Evolutionary conservation across 2,329 filamentous ascomycete species (phyloP).

Genomic region (Talaromyces atroroseus): DNA sequence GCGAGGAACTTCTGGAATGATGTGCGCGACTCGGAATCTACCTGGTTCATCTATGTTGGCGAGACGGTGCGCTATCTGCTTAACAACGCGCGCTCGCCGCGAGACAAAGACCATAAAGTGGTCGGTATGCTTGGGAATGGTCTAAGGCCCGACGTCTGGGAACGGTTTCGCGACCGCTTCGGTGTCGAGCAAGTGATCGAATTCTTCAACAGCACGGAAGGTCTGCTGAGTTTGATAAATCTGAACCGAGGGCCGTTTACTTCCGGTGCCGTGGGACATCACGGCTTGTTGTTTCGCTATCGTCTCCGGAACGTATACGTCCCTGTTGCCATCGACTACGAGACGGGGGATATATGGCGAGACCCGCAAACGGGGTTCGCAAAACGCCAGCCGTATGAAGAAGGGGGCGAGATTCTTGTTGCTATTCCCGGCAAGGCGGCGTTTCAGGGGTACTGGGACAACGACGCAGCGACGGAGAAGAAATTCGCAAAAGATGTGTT

Average conservation of each 20-base stretch:
- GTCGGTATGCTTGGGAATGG: slow-evolving; percentile 47
- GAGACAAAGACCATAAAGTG: slow-evolving; percentile 42
- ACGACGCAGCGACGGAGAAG: slow-evolving; percentile 60
- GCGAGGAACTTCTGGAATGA: slow-evolving; percentile 67
- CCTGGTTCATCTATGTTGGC: slow-evolving; percentile 71
- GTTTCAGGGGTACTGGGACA: slow-evolving; percentile 67
- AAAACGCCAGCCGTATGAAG: slow-evolving; percentile 55
- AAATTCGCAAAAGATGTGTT: slow-evolving; percentile 63
- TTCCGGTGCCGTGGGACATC: slow-evolving; percentile 62
- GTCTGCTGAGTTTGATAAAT: slow-evolving; percentile 60
- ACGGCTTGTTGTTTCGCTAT: slow-evolving; percentile 57
- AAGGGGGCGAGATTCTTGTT: slow-evolving; percentile 73
- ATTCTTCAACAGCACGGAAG: slow-evolving; percentile 75
- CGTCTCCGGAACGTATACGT: slow-evolving; percentile 52
- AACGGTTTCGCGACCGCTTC: slow-evolving; percentile 46
- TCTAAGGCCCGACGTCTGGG: slow-evolving; percentile 60
- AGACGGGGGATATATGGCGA: slow-evolving; percentile 61
- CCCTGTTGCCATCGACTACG: slow-evolving; percentile 63
- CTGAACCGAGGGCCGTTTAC: slow-evolving; percentile 57
- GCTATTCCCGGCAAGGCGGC: slow-evolving; percentile 50
- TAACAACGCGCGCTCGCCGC: slow-evolving; percentile 51
- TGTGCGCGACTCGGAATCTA: slow-evolving; percentile 61
- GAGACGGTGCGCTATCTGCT: slow-evolving; percentile 71
- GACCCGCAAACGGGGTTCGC: slow-evolving; percentile 65
- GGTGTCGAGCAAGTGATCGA: slow-evolving; percentile 54